Conservation (phyloP, 495 filamentous ascomycete genomes). For the Neurospora sp. region DNA sequence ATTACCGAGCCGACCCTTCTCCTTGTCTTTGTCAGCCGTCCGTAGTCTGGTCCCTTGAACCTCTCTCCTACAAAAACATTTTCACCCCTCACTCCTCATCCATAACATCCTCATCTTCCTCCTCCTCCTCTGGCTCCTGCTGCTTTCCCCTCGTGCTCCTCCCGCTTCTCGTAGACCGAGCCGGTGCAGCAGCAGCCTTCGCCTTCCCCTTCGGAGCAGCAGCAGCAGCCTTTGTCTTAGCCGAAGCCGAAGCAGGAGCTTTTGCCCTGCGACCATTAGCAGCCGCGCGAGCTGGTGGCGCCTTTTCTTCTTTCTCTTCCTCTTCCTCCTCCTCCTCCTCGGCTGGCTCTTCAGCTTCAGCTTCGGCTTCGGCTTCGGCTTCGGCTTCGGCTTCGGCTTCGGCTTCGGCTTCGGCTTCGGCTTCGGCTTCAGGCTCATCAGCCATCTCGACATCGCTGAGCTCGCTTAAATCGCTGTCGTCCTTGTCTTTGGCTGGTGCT, state of each 20-base stretch:
- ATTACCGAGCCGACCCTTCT: too few relatives aligned
- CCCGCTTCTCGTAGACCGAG: conserved; percentile 3
- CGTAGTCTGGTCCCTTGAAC: too few relatives aligned
- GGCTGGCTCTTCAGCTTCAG: conserved; percentile 2
- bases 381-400: neutral
- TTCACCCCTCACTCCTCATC: neutral
- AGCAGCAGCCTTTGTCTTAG: conserved; percentile 2
- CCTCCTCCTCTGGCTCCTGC: neutral
- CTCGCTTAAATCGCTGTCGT: neutral
- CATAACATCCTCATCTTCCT: neutral
- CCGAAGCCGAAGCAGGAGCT: conserved; percentile 1
- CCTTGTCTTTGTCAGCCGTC: too few relatives aligned
- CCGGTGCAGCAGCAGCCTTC: neutral
- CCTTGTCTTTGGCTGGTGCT: neutral
- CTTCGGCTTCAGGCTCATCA: neutral
- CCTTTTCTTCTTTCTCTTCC: neutral
- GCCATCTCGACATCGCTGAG: neutral
- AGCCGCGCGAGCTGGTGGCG: neutral
- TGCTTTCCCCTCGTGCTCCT: conserved; percentile 5
- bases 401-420: neutral
- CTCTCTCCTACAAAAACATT: too few relatives aligned
- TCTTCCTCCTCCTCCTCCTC: neutral
- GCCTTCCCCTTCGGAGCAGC: conserved; percentile 1
- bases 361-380: too few relatives aligned
- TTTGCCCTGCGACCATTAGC: conserved; percentile 13